A percentile compares a stretch with the other conserved stretches of the same genome.
Conservation (phyloP, 2,329 filamentous ascomycete genomes). For the Leptodontidium sp. region DNA sequence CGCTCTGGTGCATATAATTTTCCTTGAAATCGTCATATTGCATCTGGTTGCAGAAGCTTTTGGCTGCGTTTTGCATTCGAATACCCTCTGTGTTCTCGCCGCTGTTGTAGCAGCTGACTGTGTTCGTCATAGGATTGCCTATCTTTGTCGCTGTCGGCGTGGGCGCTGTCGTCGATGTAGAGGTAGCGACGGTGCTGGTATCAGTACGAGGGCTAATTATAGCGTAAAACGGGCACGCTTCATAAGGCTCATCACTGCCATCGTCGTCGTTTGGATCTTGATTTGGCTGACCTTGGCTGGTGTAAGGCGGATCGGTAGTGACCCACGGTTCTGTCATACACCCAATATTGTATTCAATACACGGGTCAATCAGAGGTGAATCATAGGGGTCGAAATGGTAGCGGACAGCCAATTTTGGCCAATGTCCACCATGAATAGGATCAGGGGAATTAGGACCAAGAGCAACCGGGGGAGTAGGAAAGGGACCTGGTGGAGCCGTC, state of each 20-base stretch:
- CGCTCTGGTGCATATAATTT: not conserved
- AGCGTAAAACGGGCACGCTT: too few species aligned
- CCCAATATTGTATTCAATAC: too few species aligned
- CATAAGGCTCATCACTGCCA: too few species aligned
- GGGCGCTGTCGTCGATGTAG: too few species aligned
- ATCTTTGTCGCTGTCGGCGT: not conserved
- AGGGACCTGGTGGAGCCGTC: not conserved
- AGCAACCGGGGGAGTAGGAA: not conserved
- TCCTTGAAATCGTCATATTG: not conserved
- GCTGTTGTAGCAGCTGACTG: conserved; percentile 10
- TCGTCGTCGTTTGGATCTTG: too few species aligned
- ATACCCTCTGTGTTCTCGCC: conserved; percentile 12
- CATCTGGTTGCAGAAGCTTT: conserved; percentile 19
- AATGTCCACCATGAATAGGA: conserved; percentile 7
- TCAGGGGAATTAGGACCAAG: conserved; percentile 14
- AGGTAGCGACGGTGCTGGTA: too few species aligned
- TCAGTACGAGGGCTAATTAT: too few species aligned
- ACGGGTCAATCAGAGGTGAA: not conserved
- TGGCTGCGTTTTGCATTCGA: conserved; percentile 6
- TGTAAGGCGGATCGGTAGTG: too few species aligned
- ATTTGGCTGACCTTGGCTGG: too few species aligned
- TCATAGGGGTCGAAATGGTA: not conserved
- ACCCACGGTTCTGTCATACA: too few species aligned
- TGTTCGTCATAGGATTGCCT: not conserved
- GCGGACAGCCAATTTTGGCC: conserved; percentile 16